Evolutionary conservation across 257 asterid species (phyloP).

Genomic region (Coffea eugenioides): DNA sequence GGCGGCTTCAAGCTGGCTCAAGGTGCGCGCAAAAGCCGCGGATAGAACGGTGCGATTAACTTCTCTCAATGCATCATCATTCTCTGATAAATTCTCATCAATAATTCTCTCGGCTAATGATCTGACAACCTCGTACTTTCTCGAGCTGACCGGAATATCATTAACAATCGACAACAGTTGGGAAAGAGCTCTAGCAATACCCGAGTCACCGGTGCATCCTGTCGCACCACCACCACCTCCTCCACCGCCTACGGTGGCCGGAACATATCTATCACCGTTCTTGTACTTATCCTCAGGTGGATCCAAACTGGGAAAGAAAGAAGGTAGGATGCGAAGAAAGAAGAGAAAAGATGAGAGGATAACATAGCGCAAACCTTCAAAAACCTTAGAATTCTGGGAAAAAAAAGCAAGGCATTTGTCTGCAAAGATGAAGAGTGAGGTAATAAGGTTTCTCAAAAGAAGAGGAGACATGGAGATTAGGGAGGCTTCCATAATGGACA

Average conservation of each 20-base stretch:
- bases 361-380: slow-evolving; percentile 37
- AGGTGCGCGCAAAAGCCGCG: slow-evolving; percentile 57
- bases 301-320: slow-evolving; percentile 33
- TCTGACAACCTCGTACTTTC: slow-evolving; percentile 74
- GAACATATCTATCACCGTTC: slow-evolving; percentile 12
- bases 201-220: slow-evolving; percentile 28
- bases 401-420: slow-evolving; percentile 46
- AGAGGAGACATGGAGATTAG: slow-evolving; percentile 53
- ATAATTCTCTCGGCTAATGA: slow-evolving; percentile 70
- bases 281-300: slow-evolving; percentile 14
- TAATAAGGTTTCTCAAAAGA: slow-evolving; percentile 47
- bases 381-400: slow-evolving; percentile 38
- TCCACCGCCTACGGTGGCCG: slow-evolving; percentile 21
- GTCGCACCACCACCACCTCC: background rate
- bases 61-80: slow-evolving; percentile 35
- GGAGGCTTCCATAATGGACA: slow-evolving; percentile 30
- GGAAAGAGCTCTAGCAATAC: slow-evolving; percentile 69
- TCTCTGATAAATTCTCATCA: slow-evolving; percentile 58
- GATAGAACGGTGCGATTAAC: slow-evolving; percentile 60
- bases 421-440: slow-evolving; percentile 44
- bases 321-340: slow-evolving; percentile 56
- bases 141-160: slow-evolving; percentile 80
- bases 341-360: slow-evolving; percentile 51
- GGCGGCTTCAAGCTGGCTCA: slow-evolving; percentile 60
- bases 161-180: slow-evolving; percentile 70